Evolutionary conservation across 768 basidiomycete species (phyloP), one percentile per base, ranked within the genome.

Genomic region (Tephrocybe sp.): DNA sequence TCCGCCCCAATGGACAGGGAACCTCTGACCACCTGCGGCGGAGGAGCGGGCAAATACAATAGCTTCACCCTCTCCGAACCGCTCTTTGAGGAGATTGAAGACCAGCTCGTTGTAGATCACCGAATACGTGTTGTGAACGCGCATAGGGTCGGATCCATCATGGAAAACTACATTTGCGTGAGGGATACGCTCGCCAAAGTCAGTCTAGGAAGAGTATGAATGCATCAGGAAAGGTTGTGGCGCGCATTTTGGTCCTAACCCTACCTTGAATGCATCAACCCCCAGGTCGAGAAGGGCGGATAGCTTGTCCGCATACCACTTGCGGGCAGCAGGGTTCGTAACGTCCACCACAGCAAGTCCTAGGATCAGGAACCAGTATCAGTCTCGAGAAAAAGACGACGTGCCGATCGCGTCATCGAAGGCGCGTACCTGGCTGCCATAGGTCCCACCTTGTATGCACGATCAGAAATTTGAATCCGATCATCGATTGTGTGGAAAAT

Each of bases 131-230:
- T 88, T 90, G 71, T 90, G 86, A 71, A 84, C 78, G 49, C 78
- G 72, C 68, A 77, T 75, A 0, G 86, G 82, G 61, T 87, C 83
- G 9, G 81, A 82, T 8, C 83, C 82, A 55, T 87, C 80, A 60
- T 83, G 72, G 71, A 77, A 88, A 15, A 69, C 69, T 46, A 88
- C 77, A 19, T 73, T 71, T 1, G 79, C 66, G 59, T 88, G 85
- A 1, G 86, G 86, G 43, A 88, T 87, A 10, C 86, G 78, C 63
- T 90, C 87, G 23, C 80, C 87, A 60, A 89, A 89, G 59, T 89
- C 86, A 6, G 85, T 89, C 82, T 84, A 50, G n/a, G n/a, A n/a
- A 25, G 45, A 42, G 43, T 7, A 39, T 36, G 7, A 42, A 19
- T 4, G 13, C 33, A n/a, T 34, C 7, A 34, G 33, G 13, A 10